Evolutionary conservation across 1,284 basidiomycete genomes (phyloP), one percentile per base, ranked within the genome.

Genomic region (Leccinum solheimii): DNA sequence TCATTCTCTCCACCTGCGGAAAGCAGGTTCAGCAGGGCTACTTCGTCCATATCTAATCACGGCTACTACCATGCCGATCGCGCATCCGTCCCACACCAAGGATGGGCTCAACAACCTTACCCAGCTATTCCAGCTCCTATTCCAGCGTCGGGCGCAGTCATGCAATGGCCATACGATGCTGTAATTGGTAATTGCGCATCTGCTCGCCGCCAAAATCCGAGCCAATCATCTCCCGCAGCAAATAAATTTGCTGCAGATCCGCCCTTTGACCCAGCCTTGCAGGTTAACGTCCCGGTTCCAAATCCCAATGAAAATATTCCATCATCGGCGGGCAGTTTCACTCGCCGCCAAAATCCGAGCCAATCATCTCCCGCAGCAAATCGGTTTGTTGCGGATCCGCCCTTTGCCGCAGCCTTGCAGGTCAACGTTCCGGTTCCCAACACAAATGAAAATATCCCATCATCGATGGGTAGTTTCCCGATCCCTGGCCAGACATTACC

Each of bases 31-130:
- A 19, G 30, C 52, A 58, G 50, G 57, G 38, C 52, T 23, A 19
- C 57, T 14, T 34, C 57, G 51, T 57, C 65, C 14, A 14, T 55
- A 58, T 64, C 61, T 50, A 48, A 57, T 34, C 62, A 73, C 16
- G 62, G 61, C 16, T 64, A 64, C 51, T 55, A 60, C 36, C 14
- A 13, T 53, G 27, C 58, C 30, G 58, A 67, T 68, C 69, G 52
- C 8, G 23, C 59, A 11, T 55, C 21, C 26, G 30, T 50, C 57
- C 66, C 48, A 5, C 58, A 45, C 27, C 59, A 61, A 16, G 62
- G 27, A 43, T 59, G 61, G 57, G 30, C 7, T 30, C 59, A 51
- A 32, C 52, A 2, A 8, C 32, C 50, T n/a, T 21, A 61, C 8
- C 16, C 52, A 3, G 32, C 59, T 3, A 32, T 61, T 49, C 10